Evolutionary conservation across 306 rosid genomes (phyloP), one percentile per base, ranked within the genome.

Genomic region (Fagus crenata): DNA sequence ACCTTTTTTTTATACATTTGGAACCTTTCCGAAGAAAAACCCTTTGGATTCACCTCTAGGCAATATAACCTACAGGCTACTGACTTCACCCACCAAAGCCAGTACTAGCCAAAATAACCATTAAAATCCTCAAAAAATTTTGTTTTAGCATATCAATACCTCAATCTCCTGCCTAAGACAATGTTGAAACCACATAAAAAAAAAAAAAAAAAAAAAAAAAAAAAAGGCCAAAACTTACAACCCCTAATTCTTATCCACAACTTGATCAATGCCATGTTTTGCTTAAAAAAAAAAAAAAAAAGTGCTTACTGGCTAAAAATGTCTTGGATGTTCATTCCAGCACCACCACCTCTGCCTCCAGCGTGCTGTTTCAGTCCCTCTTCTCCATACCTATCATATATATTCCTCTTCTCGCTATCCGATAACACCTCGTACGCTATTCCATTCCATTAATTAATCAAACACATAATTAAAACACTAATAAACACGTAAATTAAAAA

Each of bases 281-380:
- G 17, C 41, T 46, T 46, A 46, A 46, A 22, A 22, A 22, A 22
- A 22, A n/a, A n/a, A n/a, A n/a, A 22, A 40, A 51, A 18, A 1
- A 33, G 32, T 58, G 80, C 94, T 86, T 87, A 95, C 99, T 90
- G 76, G 83, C 86, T 84, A 72, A 95, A 95, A 33, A 95, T 87
- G 82, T 95, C 99, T 54, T 95, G 89, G 81, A 95, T 83, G 85
- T 95, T 92, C 97, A 92, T 88, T 53, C 95, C 28, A 22, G 28
- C 92, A 87, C 90, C 90, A 59, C 98, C 98, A 53, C 93, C 96
- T 76, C 96, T 86, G 68, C 98, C 87, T 81, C 95, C 90, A 67
- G 99, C 97, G 81, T 95, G 99, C 85, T 95, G 99, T 84, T 95
- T 95, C 80, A 95, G 84, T 55, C 99, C 99, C 68, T 95, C 99